Evolutionary conservation across 371 early-diverging fungal species (phyloP).

Genomic region (Mucor indicus): DNA sequence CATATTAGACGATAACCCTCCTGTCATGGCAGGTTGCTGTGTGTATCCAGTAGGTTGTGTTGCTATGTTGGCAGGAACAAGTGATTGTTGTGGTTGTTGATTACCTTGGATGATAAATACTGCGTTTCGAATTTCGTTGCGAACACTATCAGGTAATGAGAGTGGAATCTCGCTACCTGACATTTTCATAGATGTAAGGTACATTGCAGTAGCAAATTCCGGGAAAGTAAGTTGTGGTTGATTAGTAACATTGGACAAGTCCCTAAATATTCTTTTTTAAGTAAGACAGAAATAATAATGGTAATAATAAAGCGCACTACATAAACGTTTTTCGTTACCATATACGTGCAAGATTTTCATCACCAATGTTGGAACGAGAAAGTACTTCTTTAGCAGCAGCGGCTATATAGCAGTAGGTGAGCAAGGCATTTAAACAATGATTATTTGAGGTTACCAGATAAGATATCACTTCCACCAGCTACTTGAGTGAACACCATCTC

Average conservation of each 20-base stretch:
- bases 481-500: constrained; percentile 45
- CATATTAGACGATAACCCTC: no score
- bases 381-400: constrained; percentile 39
- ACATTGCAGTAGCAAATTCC: constrained; percentile 62
- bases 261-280: constrained; percentile 20
- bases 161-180: constrained; percentile 43
- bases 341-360: constrained; percentile 44
- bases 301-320: no score
- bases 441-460: constrained; percentile 28
- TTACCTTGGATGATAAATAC: constrained; percentile 16
- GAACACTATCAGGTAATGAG: constrained; percentile 33
- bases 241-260: constrained; percentile 45
- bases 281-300: not conserved
- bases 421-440: not conserved
- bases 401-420: constrained; percentile 29
- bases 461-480: constrained; percentile 18
- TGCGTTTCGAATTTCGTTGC: constrained; percentile 9
- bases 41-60: constrained; percentile 15
- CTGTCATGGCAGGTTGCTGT: constrained; percentile 33
- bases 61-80: not conserved
- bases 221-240: constrained; percentile 52
- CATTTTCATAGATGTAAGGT: constrained; percentile 52
- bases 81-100: constrained; percentile 2
- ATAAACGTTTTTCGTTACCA: constrained; percentile 32
- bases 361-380: constrained; percentile 41